Evolutionary conservation across 208 protist species (phyloP), one percentile per base, ranked within the genome.

Genomic region (Trypanosoma mega): DNA sequence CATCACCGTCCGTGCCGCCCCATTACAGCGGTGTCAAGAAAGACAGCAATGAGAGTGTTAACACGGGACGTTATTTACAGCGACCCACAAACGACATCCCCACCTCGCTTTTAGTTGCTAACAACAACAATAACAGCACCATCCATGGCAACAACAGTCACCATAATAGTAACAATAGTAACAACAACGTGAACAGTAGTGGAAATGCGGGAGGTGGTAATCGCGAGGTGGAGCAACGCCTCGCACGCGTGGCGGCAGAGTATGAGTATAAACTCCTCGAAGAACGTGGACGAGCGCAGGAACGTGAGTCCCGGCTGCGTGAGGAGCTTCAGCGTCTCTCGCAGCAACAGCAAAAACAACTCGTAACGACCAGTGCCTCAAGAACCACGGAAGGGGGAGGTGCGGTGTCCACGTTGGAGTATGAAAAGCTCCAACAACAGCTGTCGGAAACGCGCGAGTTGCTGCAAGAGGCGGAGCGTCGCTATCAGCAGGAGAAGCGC

Each of bases 401-500:
- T 9, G 43, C 33, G 20, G 37, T 62, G 12, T 49, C 59, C 2
- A 46, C 16, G n/a, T 50, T 56, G n/a, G 51, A 62, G n/a, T 41
- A 67, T n/a, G 59, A 52, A 8, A 23, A 43, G 29, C 37, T 76
- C 9, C 58, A 68, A 50, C 29, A 69, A 20, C 53, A 69, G n/a
- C 63, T 80, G 3, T 12, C 39, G 27, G 64, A 76, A 41, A 64
- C 55, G n/a, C 67, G 68, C 23, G 53, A 63, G 9, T 31, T 71
- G 20, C 44, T 75, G 30, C 52, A 65, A 21, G 63, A 73, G 21
- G 63, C 52, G 20, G 63, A 76, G 37, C 56, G 52, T 8, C 74
- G 74, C 20, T 62, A 76, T 53, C 68, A 76, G 53, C 47, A 72
- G 50, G 68, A 76, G 48, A 62, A 68, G 31, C 50, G 65, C 4